Evolutionary conservation across 495 filamentous ascomycete genomes (phyloP).

Genomic region (Lasiosphaeria ovina): DNA sequence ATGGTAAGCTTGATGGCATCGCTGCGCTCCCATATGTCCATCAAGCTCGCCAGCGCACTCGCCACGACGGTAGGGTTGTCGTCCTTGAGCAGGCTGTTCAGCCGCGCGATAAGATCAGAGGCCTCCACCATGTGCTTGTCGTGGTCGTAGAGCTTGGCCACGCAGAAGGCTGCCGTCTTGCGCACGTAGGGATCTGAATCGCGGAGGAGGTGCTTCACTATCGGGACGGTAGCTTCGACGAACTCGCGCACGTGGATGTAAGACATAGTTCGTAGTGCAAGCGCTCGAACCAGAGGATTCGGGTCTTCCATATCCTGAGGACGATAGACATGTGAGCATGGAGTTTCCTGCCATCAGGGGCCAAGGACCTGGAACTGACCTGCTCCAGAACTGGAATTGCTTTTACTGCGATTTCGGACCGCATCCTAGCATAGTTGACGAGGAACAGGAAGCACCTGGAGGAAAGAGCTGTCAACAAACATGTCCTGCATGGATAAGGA

Average conservation of each 20-base stretch:
- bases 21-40: conserved; percentile 98
- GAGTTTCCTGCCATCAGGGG: not conserved
- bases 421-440: conserved; percentile 94
- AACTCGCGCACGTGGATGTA: conserved; percentile 98
- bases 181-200: conserved; percentile 95
- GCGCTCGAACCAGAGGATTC: conserved; percentile 89
- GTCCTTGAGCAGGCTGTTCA: conserved; percentile 87
- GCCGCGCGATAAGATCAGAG: conserved; percentile 85
- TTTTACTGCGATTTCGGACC: conserved; percentile 90
- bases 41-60: conserved; percentile 84
- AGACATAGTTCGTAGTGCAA: conserved; percentile 91
- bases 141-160: conserved; percentile 97
- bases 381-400: conserved; percentile 83
- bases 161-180: conserved; percentile 94
- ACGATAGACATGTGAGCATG: conserved; percentile 3
- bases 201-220: conserved; percentile 77
- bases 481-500: too few species aligned
- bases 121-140: conserved; percentile 85
- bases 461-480: conserved; percentile 23
- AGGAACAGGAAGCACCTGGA: conserved; percentile 93
- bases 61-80: conserved; percentile 97
- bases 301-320: conserved; percentile 86
- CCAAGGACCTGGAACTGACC: conserved; percentile 48
- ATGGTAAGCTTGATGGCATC: conserved; percentile 98
- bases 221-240: conserved; percentile 82